Conservation (phyloP, 2,329 filamentous ascomycete genomes). For the Neofusicoccum laricinum region DNA sequence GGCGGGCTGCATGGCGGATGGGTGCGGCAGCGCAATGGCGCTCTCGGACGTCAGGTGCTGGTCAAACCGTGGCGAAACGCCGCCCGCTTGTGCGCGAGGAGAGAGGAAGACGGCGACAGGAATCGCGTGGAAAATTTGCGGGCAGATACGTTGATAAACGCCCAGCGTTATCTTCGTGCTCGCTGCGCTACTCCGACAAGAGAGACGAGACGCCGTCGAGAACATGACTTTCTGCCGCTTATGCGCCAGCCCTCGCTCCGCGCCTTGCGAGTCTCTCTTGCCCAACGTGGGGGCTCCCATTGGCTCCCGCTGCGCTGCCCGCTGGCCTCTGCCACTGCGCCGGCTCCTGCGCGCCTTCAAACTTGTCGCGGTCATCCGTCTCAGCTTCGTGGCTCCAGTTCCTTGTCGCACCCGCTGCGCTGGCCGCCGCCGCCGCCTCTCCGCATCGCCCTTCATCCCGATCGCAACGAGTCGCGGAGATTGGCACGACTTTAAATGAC, state of each 20-base stretch:
- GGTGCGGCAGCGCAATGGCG: neutral
- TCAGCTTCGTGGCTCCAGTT: neutral
- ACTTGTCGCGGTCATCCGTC: neutral
- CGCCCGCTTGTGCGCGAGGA: neutral
- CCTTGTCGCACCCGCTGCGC: too few species aligned
- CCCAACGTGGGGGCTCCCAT: neutral
- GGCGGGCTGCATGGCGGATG: neutral
- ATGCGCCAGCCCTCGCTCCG: neutral
- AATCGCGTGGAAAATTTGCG: neutral
- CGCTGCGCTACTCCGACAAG: neutral
- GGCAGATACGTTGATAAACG: neutral
- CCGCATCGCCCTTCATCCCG: neutral
- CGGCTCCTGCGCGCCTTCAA: neutral
- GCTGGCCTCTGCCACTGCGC: neutral
- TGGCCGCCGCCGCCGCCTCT: neutral
- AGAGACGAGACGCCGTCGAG: neutral
- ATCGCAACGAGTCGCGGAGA: constrained; percentile 6
- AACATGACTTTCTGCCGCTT: neutral
- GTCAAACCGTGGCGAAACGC: neutral
- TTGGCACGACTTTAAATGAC: constrained; percentile 1
- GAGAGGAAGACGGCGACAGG: neutral
- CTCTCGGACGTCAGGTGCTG: neutral
- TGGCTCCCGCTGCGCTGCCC: neutral
- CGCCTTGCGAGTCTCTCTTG: neutral
- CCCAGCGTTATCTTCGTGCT: too few species aligned